Percentiles rank a stretch among this genome's conserved stretches.
These are phyloP conservation scores for Trichoderma orchidacearum DNA, from an alignment of 495 filamentous ascomycete genomes.

Conservation along the genomic window DNA sequence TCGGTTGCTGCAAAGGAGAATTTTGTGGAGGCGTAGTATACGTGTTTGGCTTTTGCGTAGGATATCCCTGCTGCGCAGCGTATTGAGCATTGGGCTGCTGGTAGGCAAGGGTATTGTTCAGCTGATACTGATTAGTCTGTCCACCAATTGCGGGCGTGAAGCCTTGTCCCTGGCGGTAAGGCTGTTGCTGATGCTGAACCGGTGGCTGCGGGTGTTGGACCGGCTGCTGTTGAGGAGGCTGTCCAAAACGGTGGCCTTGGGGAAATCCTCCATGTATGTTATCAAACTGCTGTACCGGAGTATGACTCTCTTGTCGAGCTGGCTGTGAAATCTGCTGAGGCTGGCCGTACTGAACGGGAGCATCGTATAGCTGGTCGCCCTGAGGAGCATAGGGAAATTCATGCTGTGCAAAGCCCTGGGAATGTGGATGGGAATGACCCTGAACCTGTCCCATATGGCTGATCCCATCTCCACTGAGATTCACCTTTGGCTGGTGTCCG, in stretches of 20 bases:
- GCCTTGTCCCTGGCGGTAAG: neutral
- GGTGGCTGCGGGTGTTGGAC: constrained; percentile 6
- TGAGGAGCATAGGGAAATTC: neutral
- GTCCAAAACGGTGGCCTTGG: neutral
- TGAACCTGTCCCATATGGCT: neutral
- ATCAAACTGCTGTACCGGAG: constrained; percentile 1
- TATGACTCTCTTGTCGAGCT: constrained; percentile 2
- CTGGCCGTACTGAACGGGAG: neutral
- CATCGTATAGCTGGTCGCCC: neutral
- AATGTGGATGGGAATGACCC: neutral
- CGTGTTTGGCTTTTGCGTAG: neutral
- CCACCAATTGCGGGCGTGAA: neutral
- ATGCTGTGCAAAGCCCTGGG: neutral
- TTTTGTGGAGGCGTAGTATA: constrained; percentile 7
- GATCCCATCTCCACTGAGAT: neutral
- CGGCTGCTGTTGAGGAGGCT: neutral
- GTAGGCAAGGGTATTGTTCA: neutral
- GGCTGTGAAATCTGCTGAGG: neutral
- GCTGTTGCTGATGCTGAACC: constrained; percentile 7
- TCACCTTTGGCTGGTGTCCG: constrained; percentile 1
- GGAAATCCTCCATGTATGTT: neutral
- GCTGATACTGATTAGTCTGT: neutral
- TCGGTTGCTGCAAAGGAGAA: constrained; percentile 6
- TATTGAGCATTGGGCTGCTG: neutral
- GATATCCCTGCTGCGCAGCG: neutral